Base-by-base conservation (phyloP, 2,329 filamentous ascomycete species). In the Cladosporium phlei region DNA sequence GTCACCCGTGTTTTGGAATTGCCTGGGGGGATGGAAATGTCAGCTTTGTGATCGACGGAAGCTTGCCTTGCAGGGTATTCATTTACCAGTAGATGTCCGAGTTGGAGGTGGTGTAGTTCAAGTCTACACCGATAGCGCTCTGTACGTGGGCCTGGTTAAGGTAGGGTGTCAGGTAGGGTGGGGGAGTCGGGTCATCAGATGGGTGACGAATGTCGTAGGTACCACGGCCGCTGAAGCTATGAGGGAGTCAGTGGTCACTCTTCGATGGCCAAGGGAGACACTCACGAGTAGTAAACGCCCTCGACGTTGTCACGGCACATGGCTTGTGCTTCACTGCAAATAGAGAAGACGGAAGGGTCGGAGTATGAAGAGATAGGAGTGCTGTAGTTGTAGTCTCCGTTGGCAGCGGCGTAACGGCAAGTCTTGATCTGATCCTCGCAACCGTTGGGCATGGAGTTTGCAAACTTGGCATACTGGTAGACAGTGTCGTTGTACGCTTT, bases 121-220 rank as follows among this genome's bases (percentile, higher is more conserved):
- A 0, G 74, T 75, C 2, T 6, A 79, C 74, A 2, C 80, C 80
- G 1, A 84, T 68, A 0, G 75, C 76, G 1, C 62, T 57, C 55
- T 82, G 78, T 1, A 82, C 75, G 49, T 73, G 69, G 5, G 72
- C 66, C 49, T 76, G 71, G 53, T 75, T 78, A 44, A 90, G 72
- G 62, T 84, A 88, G 29, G 81, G 74, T 16, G 72, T 55, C 61
- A 83, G 85, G 43, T 77, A 79, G 27, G 65, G 67, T 1, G 80
- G 73, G 3, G 85, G 84, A 47, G 82, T 83, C 0, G 83, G 78
- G 56, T 85, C 69, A 5, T 69, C 47, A 39, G 57, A 65, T 0
- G 73, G 70, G 30, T 80, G 75, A 7, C 79, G 71, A 46, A 85
- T 77, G 49, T 85, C 81, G 57, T 84, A 84, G 4, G 70, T 65